Percentiles rank a stretch among this genome's conserved stretches.
phyloP scores from a whole-genome alignment of 768 basidiomycete genomes.

The Suillus hirtellus region DNA sequence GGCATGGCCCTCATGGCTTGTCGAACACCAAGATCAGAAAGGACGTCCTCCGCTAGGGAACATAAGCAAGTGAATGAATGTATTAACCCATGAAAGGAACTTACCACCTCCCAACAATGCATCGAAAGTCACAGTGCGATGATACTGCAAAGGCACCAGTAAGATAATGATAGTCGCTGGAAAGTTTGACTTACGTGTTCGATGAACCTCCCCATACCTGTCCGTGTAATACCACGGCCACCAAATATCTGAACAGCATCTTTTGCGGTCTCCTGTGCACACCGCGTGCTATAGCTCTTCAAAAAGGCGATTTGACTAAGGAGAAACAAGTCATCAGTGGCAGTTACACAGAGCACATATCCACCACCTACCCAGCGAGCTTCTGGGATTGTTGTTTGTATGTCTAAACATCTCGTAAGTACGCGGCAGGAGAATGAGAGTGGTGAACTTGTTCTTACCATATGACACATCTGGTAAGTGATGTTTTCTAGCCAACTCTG shows the following conservation, averaged over 20 bases:
- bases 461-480: conserved; percentile 86
- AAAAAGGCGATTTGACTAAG: conserved; percentile 72
- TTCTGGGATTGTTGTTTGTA: conserved; percentile 74
- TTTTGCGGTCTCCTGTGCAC: conserved; percentile 76
- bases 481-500: conserved; percentile 89
- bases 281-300: conserved; percentile 76
- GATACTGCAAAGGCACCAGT: conserved; percentile 19
- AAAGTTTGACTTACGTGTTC: conserved; percentile 46
- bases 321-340: conserved; percentile 2
- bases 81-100: conserved; percentile 9
- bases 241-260: conserved; percentile 84
- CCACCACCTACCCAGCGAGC: conserved; percentile 62
- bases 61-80: conserved; percentile 8
- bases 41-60: conserved; percentile 64
- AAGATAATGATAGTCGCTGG: conserved; percentile 18
- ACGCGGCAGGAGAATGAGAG: background rate
- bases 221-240: conserved; percentile 80
- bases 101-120: conserved; percentile 67
- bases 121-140: conserved; percentile 35
- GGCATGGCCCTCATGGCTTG: conserved; percentile 81
- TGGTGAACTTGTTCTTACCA: conserved; percentile 42
- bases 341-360: background rate
- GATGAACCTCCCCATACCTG: conserved; percentile 64
- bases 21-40: conserved; percentile 78
- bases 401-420: conserved; percentile 35